Conservation (phyloP, 352 stramenopile genomes). For the Globisporangium abappressorium region DNA sequence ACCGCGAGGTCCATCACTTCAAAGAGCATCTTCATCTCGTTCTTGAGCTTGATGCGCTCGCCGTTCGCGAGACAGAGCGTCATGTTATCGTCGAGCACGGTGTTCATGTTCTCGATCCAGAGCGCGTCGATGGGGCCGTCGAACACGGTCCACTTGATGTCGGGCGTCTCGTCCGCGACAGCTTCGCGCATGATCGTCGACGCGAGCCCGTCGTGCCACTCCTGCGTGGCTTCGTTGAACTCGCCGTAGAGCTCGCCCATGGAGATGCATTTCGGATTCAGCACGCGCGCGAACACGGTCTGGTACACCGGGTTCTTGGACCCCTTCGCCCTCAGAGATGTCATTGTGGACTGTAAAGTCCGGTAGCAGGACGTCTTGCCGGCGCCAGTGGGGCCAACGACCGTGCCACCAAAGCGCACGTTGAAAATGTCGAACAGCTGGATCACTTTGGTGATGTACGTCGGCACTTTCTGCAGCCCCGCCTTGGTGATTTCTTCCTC, state of each 20-base stretch:
- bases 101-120: slow-evolving; percentile 97
- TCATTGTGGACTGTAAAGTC: slow-evolving; percentile 87
- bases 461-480: slow-evolving; percentile 60
- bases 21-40: slow-evolving; percentile 94
- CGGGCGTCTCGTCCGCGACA: slow-evolving; percentile 55
- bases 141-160: slow-evolving; percentile 91
- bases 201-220: slow-evolving; percentile 82
- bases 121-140: slow-evolving; percentile 93
- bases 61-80: slow-evolving; percentile 92
- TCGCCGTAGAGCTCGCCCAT: slow-evolving; percentile 86
- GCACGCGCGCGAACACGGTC: slow-evolving; percentile 57
- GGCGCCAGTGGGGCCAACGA: slow-evolving; percentile 85
- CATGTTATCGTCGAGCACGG: slow-evolving; percentile 95
- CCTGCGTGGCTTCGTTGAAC: slow-evolving; percentile 88
- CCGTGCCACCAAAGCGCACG: slow-evolving; percentile 88
- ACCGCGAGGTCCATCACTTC: slow-evolving; percentile 92
- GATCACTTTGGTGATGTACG: slow-evolving; percentile 92
- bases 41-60: slow-evolving; percentile 88
- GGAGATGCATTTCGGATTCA: slow-evolving; percentile 87
- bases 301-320: slow-evolving; percentile 83
- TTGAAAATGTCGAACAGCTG: slow-evolving; percentile 95
- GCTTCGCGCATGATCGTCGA: slow-evolving; percentile 81
- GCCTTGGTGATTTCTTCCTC: slow-evolving; percentile 59
- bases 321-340: slow-evolving; percentile 50
- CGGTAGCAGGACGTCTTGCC: slow-evolving; percentile 89